Evolutionary conservation across 2,329 filamentous ascomycete genomes (phyloP).

Genomic region (Colletotrichum shisoi): DNA sequence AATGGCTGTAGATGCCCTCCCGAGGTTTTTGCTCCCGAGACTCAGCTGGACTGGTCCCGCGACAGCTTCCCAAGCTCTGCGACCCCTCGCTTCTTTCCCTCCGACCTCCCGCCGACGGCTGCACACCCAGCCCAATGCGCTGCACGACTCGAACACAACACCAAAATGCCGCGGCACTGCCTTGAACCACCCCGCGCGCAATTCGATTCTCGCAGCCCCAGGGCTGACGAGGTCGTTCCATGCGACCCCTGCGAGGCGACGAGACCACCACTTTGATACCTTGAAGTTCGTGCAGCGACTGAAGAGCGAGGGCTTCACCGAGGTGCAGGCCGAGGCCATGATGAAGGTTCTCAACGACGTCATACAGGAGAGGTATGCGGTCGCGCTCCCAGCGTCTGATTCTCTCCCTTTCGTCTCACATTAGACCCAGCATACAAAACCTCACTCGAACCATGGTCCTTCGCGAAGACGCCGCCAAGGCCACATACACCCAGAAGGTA

Average conservation of each 20-base stretch:
- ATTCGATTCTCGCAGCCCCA: constrained; percentile 45
- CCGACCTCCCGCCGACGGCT: constrained; percentile 37
- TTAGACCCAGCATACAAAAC: constrained; percentile 79
- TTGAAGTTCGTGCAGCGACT: constrained; percentile 94
- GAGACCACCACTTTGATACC: constrained; percentile 97
- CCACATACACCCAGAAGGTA: constrained; percentile 86
- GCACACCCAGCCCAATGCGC: constrained; percentile 40
- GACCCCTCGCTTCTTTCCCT: constrained; percentile 43
- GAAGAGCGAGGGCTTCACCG: constrained; percentile 90
- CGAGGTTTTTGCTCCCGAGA: constrained; percentile 63
- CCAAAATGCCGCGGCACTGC: constrained; percentile 31
- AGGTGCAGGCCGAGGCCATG: constrained; percentile 95
- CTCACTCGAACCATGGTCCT: constrained; percentile 97
- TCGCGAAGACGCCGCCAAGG: constrained; percentile 87
- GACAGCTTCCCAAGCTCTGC: constrained; percentile 44
- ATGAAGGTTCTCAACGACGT: constrained; percentile 97
- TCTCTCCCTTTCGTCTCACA: not conserved
- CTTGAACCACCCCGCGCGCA: constrained; percentile 16
- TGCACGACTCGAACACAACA: constrained; percentile 42
- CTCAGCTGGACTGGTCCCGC: constrained; percentile 60
- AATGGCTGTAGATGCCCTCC: constrained; percentile 53
- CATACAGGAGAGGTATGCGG: constrained; percentile 82
- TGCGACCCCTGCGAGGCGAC: constrained; percentile 65
- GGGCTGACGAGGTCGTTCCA: constrained; percentile 67
- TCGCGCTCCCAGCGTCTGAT: not conserved